Evolutionary conservation across 164 flowering plant species (phyloP).

Genomic region (grape (Vitis vinifera)): DNA sequence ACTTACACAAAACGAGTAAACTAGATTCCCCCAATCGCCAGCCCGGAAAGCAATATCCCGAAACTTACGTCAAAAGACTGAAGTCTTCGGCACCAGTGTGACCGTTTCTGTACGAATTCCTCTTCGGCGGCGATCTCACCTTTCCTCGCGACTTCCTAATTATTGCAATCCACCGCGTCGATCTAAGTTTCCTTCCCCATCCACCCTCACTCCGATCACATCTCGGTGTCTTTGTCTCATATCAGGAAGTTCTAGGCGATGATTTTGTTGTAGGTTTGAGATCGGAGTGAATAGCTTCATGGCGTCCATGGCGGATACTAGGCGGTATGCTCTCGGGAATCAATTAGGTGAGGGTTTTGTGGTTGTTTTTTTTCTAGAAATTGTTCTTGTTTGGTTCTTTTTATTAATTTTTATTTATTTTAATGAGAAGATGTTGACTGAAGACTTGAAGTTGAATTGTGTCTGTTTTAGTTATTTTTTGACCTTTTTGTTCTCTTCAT

Average conservation of each 20-base stretch:
- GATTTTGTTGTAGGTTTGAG: not conserved
- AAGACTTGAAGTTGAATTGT: no score
- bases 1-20: no score
- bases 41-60: slow-evolving; percentile 1
- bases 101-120: not conserved
- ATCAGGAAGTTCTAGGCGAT: not conserved
- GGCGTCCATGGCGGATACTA: slow-evolving; percentile 42
- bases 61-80: not conserved
- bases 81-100: not conserved
- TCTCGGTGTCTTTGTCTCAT: not conserved
- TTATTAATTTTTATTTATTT: not conserved
- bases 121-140: slow-evolving; percentile 10
- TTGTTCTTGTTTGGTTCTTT: not conserved
- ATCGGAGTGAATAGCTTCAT: not conserved
- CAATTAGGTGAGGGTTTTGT: slow-evolving; percentile 36
- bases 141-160: not conserved
- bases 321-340: slow-evolving; percentile 40
- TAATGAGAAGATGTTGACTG: no score
- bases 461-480: no score
- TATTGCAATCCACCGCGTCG: not conserved
- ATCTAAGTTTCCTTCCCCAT: not conserved
- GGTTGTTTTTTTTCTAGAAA: not conserved
- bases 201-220: not conserved
- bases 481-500: no score
- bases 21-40: no score